Evolutionary conservation across 129 eudicot genomes (phyloP).

Genomic region (Chrysanthemum lavandulifolium): DNA sequence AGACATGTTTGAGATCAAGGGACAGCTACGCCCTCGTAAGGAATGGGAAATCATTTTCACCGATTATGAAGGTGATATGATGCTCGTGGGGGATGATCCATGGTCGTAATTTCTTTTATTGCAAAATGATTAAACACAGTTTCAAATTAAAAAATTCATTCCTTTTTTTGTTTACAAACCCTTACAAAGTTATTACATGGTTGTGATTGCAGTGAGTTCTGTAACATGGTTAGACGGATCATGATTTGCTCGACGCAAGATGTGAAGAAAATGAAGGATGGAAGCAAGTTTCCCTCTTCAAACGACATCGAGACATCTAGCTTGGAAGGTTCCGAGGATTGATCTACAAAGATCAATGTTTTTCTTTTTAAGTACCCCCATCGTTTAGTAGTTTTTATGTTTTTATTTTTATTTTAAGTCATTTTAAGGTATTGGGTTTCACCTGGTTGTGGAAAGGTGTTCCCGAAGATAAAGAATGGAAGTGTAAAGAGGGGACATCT

Average conservation of each 20-base stretch:
- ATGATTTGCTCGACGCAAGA: constrained; percentile 77
- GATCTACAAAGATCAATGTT: background rate
- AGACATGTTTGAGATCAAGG: constrained; percentile 83
- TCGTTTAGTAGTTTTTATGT: background rate
- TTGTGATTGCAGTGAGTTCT: constrained; percentile 61
- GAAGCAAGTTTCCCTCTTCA: constrained; percentile 46
- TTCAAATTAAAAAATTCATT: background rate
- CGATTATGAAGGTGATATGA: constrained; percentile 98
- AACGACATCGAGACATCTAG: constrained; percentile 48
- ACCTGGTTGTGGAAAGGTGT: constrained; percentile 24
- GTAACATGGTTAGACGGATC: constrained; percentile 73
- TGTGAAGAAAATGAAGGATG: constrained; percentile 69
- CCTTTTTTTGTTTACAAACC: background rate
- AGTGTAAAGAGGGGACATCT: constrained; percentile 23
- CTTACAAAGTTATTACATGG: background rate
- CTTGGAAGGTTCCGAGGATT: constrained; percentile 42
- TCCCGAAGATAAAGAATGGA: constrained; percentile 1
- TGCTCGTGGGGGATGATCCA: constrained; percentile 96
- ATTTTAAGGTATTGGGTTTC: constrained; percentile 28
- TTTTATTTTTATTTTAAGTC: background rate
- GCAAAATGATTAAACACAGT: background rate
- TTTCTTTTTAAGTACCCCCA: constrained; percentile 1
- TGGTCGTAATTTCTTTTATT: constrained; percentile 70
- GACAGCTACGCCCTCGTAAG: constrained; percentile 58
- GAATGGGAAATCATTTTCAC: constrained; percentile 90